Base-by-base conservation (phyloP, 139 green algal species). In the Klebsormidium nitens region DNA sequence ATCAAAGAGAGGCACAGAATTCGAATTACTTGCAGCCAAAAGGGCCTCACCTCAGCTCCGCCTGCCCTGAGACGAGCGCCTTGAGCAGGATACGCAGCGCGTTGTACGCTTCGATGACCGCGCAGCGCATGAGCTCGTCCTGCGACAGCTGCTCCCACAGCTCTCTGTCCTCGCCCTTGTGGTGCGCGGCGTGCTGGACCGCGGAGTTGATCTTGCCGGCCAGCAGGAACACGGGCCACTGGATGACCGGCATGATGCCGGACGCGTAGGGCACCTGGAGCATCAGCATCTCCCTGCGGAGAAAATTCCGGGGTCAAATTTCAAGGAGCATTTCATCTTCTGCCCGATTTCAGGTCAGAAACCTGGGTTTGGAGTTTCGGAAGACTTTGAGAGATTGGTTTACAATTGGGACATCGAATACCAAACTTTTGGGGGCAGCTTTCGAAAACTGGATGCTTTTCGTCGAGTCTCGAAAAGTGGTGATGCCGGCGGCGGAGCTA, bases 201-300 rank as follows among this genome's bases (percentile, higher is more conserved):
- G 66, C 66, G 19, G 36, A 23, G 19, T 26, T 2, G 32, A 74
- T 49, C 66, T 74, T 19, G 28, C 38, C 36, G 17, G 68, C 57
- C 19, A 76, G 68, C 47, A 76, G 57, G 31, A 76, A 28, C 36
- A 58, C 6, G 14, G 68, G 68, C 68, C 68, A 76, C 23, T 75
- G 65, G 28, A 63, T 40, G 14, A 73, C 49, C 3, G 47, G 29
- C 46, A 73, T 5, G 5, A 36, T 28, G 26, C 32, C 36, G 5
- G 32, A n/a, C 26, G 36, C 4, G 28, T 70, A 32, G 62, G 66
- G 66, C 50, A 74, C 35, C 17, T 48, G 65, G 35, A 73, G 5
- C 4, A 48, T 29, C 48, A 73, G 47, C 65, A 73, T 4, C 38
- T 73, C 65, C 5, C 64, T 72, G 64, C 56, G 17, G 36, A 31